Conservation (phyloP, 208 protist genomes). For the Plasmodiophora brassicae region DNA sequence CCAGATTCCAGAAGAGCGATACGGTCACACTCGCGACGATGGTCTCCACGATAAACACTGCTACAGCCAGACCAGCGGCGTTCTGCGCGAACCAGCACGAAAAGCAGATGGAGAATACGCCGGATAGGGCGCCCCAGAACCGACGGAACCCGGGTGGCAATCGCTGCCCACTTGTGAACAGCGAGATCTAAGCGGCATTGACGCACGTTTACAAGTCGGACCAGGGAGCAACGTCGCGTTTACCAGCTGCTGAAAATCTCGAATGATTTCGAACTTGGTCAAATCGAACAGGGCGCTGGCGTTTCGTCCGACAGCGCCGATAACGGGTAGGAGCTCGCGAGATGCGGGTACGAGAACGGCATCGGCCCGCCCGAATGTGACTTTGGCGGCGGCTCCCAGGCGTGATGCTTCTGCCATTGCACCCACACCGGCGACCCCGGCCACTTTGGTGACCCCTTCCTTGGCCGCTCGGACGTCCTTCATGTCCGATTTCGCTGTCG, state of each 20-base stretch:
- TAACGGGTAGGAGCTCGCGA: background rate
- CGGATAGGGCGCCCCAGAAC: background rate
- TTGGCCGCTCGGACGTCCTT: too few species aligned
- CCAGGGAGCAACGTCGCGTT: too few species aligned
- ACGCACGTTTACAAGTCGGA: too few species aligned
- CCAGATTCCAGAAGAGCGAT: background rate
- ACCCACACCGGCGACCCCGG: too few species aligned
- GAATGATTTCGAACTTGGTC: background rate
- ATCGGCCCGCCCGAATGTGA: background rate
- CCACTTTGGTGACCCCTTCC: too few species aligned
- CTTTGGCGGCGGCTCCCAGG: background rate
- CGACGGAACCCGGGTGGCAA: background rate
- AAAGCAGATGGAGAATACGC: background rate
- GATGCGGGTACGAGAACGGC: background rate
- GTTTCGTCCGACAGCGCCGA: background rate
- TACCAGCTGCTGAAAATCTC: constrained; percentile 28
- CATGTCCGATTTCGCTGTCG: too few species aligned
- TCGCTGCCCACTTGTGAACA: background rate
- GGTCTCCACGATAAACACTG: background rate
- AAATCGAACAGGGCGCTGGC: constrained; percentile 1
- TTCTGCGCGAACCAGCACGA: background rate
- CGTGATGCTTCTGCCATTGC: background rate
- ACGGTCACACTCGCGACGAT: background rate
- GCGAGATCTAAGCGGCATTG: background rate
- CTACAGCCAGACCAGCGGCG: background rate